phyloP scores from a whole-genome alignment of 495 filamentous ascomycete species.

The Tuber microsphaerosporum region DNA sequence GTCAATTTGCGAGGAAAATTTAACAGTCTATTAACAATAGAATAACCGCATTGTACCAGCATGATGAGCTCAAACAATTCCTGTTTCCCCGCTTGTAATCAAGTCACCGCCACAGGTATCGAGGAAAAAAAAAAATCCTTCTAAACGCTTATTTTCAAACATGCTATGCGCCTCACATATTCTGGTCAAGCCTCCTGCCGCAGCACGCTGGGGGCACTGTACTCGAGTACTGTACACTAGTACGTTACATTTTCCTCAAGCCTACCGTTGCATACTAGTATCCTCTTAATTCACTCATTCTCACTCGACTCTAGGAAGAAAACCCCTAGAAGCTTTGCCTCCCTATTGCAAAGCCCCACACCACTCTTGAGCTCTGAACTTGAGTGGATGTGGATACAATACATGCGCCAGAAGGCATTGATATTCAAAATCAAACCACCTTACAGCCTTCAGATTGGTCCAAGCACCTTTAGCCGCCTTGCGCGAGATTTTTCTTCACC shows the following conservation, averaged over 20 bases:
- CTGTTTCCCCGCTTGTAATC: not conserved
- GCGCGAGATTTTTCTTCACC: not conserved
- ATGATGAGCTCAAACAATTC: not conserved
- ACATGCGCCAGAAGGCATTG: not conserved
- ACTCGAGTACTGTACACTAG: too few relatives aligned
- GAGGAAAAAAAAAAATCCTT: not conserved
- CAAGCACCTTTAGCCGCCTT: not conserved
- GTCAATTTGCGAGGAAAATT: not conserved
- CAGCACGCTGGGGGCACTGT: too few relatives aligned
- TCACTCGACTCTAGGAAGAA: not conserved
- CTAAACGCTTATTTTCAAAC: not conserved
- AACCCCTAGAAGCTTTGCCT: not conserved
- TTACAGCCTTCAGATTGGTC: not conserved
- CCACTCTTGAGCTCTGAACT: not conserved
- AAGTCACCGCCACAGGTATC: not conserved
- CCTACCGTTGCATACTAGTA: not conserved
- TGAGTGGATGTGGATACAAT: not conserved
- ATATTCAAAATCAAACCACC: not conserved
- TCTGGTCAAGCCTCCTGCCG: not conserved
- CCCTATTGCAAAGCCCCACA: not conserved
- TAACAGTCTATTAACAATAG: too few relatives aligned
- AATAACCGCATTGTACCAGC: not conserved
- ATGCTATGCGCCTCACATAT: not conserved
- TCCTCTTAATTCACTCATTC: not conserved
- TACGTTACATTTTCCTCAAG: not conserved